These are phyloP conservation scores for Ganoderma boninense DNA, from an alignment of 1,284 basidiomycete genomes.

Conservation along the genomic window DNA sequence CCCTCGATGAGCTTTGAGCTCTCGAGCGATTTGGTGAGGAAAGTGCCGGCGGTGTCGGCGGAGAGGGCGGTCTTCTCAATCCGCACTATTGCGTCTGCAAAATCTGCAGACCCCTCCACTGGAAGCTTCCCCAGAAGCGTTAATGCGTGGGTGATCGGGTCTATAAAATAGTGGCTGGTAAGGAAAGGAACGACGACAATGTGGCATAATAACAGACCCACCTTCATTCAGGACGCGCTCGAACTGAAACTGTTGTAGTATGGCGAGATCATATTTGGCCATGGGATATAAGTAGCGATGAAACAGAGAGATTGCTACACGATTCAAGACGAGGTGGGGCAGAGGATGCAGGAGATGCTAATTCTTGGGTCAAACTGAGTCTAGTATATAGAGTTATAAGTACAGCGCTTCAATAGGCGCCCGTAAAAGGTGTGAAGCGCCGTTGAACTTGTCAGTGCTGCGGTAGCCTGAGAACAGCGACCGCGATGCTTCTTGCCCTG, in stretches of 20 bases:
- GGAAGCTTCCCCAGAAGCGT: constrained; percentile 54
- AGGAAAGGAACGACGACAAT: not conserved
- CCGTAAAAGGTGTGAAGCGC: too few species aligned
- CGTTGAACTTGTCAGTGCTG: too few species aligned
- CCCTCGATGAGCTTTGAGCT: constrained; percentile 47
- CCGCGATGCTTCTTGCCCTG: too few species aligned
- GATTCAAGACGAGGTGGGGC: too few species aligned
- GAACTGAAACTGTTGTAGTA: constrained; percentile 52
- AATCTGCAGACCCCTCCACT: constrained; percentile 29
- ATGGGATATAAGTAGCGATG: not conserved
- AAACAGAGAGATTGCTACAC: too few species aligned
- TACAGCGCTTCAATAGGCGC: too few species aligned
- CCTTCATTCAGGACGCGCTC: constrained; percentile 68
- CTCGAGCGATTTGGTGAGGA: constrained; percentile 39
- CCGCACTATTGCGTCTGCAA: constrained; percentile 61
- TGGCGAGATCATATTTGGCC: constrained; percentile 23
- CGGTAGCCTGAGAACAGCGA: too few species aligned
- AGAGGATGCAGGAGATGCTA: too few species aligned
- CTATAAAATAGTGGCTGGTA: constrained; percentile 40
- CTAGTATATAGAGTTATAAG: too few species aligned
- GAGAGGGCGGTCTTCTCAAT: constrained; percentile 66
- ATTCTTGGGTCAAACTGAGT: too few species aligned
- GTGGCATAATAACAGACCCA: constrained; percentile 23
- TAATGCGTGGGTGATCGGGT: constrained; percentile 57
- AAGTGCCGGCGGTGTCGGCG: constrained; percentile 37